phyloP scores from a whole-genome alignment of 371 early-diverging fungal species.

The Syncephalastrum sp. region DNA sequence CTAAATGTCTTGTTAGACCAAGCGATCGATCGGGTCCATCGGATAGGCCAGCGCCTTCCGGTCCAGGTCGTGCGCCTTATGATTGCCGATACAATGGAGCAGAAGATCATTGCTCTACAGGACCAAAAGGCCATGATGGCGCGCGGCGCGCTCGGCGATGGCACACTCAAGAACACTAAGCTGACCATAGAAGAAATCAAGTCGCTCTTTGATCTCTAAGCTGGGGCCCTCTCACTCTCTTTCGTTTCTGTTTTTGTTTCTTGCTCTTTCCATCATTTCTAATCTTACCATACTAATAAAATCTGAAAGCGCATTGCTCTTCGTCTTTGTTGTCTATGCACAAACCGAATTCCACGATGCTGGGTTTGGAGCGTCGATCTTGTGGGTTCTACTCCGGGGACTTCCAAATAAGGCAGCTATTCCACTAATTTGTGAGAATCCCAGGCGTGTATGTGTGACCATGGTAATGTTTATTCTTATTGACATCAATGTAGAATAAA shows the following conservation, averaged over 20 bases:
- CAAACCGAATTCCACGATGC: no score
- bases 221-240: neutral
- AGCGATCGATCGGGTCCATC: conserved; percentile 88
- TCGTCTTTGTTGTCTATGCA: no score
- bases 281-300: no score
- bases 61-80: conserved; percentile 61
- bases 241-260: neutral
- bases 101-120: conserved; percentile 58
- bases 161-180: conserved; percentile 34
- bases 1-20: conserved; percentile 44
- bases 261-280: conserved; percentile 5
- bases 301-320: no score
- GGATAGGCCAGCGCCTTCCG: conserved; percentile 75
- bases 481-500: no score
- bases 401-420: no score
- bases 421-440: no score
- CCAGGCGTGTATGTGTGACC: no score
- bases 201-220: conserved; percentile 37
- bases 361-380: no score
- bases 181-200: conserved; percentile 41
- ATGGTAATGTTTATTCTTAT: no score
- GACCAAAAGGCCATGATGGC: conserved; percentile 46
- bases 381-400: no score
- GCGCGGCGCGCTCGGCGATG: conserved; percentile 47
- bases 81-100: conserved; percentile 60